A percentile compares a stretch with the other conserved stretches of the same genome.
Conservation (phyloP, 106 monocot species). For the Dactylorhiza incarnata region DNA sequence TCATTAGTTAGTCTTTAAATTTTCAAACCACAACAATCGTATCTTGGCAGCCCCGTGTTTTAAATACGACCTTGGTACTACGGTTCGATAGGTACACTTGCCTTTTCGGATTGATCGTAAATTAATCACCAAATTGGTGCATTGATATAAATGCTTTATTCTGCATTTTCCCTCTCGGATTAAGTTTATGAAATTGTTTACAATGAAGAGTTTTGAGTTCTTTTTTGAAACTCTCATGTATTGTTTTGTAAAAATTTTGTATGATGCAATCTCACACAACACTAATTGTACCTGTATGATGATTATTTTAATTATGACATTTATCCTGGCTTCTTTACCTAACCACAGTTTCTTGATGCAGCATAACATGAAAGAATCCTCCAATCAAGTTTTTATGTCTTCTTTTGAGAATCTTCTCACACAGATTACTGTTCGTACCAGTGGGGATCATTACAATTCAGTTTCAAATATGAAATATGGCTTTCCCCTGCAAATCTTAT, state of each 20-base stretch:
- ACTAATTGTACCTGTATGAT: not conserved
- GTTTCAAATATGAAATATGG: conserved; percentile 43
- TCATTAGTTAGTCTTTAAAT: too few species aligned
- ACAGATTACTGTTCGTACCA: conserved; percentile 45
- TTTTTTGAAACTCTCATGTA: not conserved
- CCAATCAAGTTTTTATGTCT: conserved; percentile 21
- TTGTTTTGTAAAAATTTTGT: not conserved
- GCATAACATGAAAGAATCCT: conserved; percentile 28
- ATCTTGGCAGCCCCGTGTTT: too few species aligned
- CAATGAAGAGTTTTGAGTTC: not conserved
- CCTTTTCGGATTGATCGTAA: too few species aligned
- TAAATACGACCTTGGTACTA: too few species aligned
- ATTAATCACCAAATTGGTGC: too few species aligned
- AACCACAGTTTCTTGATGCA: conserved; percentile 21
- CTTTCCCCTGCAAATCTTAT: conserved; percentile 73
- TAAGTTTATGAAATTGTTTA: not conserved
- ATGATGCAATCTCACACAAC: not conserved
- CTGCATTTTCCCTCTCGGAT: not conserved
- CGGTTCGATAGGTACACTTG: too few species aligned
- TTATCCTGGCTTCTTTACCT: not conserved
- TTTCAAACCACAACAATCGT: too few species aligned
- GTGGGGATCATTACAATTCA: conserved; percentile 23
- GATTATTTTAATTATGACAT: not conserved
- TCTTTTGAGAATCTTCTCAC: conserved; percentile 67
- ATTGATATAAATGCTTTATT: not conserved